Percentiles rank a stretch among this genome's conserved stretches.
Conservation (phyloP, 306 rosid genomes). For the Begonia peltatifolia region DNA sequence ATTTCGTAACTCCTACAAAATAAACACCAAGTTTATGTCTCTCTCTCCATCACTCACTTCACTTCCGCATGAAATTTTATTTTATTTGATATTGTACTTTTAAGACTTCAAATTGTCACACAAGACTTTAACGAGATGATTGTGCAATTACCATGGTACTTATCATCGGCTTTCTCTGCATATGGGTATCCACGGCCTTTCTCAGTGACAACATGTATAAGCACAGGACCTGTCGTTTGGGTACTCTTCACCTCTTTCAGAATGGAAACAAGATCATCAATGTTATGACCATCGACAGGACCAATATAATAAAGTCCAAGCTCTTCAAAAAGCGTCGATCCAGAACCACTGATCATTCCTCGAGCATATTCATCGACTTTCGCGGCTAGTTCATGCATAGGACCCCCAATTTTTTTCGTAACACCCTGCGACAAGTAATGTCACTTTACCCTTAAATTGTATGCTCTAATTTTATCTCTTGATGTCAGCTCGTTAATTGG, state of each 20-base stretch:
- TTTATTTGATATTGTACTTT: neutral
- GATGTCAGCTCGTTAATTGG: too few relatives aligned
- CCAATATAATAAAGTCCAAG: conserved; percentile 97
- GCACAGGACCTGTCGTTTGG: conserved; percentile 78
- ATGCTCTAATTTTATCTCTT: too few relatives aligned
- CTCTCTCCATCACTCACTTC: neutral
- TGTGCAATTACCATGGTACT: conserved; percentile 62
- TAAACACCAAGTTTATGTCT: conserved; percentile 5
- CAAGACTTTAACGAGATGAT: neutral
- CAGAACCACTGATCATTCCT: conserved; percentile 94
- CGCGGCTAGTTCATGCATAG: conserved; percentile 93
- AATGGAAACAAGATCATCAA: conserved; percentile 81
- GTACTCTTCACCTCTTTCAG: conserved; percentile 80
- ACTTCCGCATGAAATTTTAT: too few relatives aligned
- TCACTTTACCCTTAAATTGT: too few relatives aligned
- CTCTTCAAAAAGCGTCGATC: conserved; percentile 90
- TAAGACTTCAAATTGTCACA: neutral
- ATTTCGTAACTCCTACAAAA: conserved; percentile 73
- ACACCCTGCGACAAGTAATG: conserved; percentile 45
- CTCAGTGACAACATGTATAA: conserved; percentile 83
- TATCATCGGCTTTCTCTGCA: conserved; percentile 87
- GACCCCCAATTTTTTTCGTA: conserved; percentile 82
- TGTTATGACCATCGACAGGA: conserved; percentile 94
- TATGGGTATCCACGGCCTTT: conserved; percentile 96
- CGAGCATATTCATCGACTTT: conserved; percentile 99